These are phyloP conservation scores for Phaeodactylum tricornutum DNA, from an alignment of 108 stramenopile species.

Conservation along the genomic window DNA sequence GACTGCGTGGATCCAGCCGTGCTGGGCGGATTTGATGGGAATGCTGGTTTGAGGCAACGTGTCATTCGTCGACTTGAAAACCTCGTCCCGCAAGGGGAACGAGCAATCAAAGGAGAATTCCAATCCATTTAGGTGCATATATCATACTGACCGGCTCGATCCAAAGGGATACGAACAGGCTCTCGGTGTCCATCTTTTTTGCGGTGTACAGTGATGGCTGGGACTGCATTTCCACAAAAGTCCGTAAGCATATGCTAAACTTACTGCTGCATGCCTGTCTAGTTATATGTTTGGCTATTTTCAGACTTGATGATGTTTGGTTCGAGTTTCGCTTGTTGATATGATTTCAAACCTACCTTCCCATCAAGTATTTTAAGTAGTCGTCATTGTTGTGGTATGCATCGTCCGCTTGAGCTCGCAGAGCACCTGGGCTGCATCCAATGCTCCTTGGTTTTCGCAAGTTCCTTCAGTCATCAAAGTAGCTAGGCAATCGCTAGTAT, in stretches of 20 bases:
- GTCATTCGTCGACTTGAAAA: slow-evolving; percentile 60
- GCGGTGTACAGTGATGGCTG: background rate
- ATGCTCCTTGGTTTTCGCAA: background rate
- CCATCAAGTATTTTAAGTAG: too few species aligned
- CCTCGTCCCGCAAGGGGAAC: slow-evolving; percentile 71
- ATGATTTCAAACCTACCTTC: too few species aligned
- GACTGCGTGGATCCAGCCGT: slow-evolving; percentile 41
- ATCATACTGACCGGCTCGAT: background rate
- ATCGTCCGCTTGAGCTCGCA: too few species aligned
- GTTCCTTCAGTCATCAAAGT: background rate
- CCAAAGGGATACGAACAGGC: background rate
- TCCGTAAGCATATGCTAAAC: background rate
- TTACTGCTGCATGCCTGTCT: background rate
- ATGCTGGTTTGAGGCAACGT: slow-evolving; percentile 55
- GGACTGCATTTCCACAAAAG: background rate
- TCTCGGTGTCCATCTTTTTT: background rate
- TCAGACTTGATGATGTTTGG: background rate
- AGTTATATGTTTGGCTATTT: background rate
- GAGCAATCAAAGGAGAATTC: slow-evolving; percentile 64
- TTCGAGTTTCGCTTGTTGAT: too few species aligned
- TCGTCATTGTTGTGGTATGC: too few species aligned
- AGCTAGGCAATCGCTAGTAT: background rate
- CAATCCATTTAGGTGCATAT: slow-evolving; percentile 48
- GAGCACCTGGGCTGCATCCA: background rate
- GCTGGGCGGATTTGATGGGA: slow-evolving; percentile 42